A percentile compares a stretch with the other conserved stretches of the same genome.
These are phyloP conservation scores for Eucalyptus melliodora DNA, from an alignment of 345 rosid genomes.

Conservation along the genomic window DNA sequence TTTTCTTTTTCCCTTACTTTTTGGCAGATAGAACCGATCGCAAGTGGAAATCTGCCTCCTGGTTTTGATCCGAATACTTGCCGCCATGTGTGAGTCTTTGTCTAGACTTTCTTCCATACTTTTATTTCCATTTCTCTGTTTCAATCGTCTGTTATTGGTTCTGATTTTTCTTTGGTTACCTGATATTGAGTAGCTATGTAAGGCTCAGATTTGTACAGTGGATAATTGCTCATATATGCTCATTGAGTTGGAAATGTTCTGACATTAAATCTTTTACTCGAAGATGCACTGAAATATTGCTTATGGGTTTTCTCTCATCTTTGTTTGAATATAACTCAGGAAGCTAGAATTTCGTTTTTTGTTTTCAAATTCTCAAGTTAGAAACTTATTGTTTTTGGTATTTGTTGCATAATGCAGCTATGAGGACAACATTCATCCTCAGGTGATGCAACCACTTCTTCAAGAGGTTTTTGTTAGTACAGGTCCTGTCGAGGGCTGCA, in stretches of 20 bases:
- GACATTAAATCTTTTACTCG: background rate
- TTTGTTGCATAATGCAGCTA: constrained; percentile 32
- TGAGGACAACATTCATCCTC: constrained; percentile 85
- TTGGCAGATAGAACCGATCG: no score
- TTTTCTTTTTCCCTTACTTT: no score
- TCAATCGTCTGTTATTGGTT: background rate
- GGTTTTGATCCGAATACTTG: no score
- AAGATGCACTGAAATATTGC: background rate
- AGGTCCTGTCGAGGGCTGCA: constrained; percentile 90
- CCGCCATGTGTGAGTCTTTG: constrained; percentile 19
- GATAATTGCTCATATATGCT: background rate
- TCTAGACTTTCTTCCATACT: constrained; percentile 10
- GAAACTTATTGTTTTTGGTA: background rate
- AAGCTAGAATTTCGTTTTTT: background rate
- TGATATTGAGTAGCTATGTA: background rate
- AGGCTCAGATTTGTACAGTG: background rate
- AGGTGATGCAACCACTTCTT: constrained; percentile 90
- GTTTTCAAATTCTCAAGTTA: background rate
- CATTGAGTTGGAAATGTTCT: background rate
- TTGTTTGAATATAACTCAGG: background rate
- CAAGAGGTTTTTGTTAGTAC: constrained; percentile 93
- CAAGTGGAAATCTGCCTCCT: no score
- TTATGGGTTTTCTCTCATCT: background rate
- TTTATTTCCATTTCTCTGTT: background rate
- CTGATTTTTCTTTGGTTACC: background rate